Evolutionary conservation across 768 basidiomycete genomes (phyloP).

Genomic region (Flagelloscypha sp.): DNA sequence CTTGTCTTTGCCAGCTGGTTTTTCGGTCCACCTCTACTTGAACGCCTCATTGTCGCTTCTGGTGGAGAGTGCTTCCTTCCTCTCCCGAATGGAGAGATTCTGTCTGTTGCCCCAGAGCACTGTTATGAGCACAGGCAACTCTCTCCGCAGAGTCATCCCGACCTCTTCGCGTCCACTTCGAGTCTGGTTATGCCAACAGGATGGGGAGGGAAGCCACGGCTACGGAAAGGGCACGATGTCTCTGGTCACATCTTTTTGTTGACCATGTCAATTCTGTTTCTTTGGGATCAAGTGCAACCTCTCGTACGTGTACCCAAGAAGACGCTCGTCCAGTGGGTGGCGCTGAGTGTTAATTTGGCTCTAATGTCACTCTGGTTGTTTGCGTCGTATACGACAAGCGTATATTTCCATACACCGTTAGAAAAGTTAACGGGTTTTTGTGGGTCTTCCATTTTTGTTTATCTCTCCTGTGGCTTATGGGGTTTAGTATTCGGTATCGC

Average conservation of each 20-base stretch:
- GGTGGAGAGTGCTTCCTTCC: constrained; percentile 73
- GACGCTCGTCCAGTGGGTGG: constrained; percentile 42
- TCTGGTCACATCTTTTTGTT: constrained; percentile 92
- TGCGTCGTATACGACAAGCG: constrained; percentile 69
- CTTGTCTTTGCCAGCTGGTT: constrained; percentile 76
- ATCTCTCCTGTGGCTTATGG: background rate
- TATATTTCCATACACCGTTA: constrained; percentile 84
- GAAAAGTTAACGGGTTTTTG: constrained; percentile 85
- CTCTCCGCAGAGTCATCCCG: constrained; percentile 53
- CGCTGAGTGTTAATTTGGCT: constrained; percentile 35
- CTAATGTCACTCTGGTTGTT: constrained; percentile 63
- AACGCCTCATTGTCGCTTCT: constrained; percentile 52
- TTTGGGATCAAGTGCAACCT: constrained; percentile 64
- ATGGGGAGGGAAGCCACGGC: constrained; percentile 47
- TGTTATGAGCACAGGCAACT: constrained; percentile 47
- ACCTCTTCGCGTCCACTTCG: constrained; percentile 42
- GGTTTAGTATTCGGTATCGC: constrained; percentile 2
- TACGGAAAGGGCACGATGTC: constrained; percentile 82
- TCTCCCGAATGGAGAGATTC: constrained; percentile 45
- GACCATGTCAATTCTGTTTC: constrained; percentile 68
- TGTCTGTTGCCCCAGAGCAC: constrained; percentile 47
- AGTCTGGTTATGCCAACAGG: constrained; percentile 28
- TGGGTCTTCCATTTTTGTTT: constrained; percentile 31
- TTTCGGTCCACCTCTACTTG: constrained; percentile 74
- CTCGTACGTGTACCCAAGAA: constrained; percentile 31